These are phyloP conservation scores for Aspergillus glaucus DNA, from an alignment of 2,329 filamentous ascomycete species.

Conservation along the genomic window DNA sequence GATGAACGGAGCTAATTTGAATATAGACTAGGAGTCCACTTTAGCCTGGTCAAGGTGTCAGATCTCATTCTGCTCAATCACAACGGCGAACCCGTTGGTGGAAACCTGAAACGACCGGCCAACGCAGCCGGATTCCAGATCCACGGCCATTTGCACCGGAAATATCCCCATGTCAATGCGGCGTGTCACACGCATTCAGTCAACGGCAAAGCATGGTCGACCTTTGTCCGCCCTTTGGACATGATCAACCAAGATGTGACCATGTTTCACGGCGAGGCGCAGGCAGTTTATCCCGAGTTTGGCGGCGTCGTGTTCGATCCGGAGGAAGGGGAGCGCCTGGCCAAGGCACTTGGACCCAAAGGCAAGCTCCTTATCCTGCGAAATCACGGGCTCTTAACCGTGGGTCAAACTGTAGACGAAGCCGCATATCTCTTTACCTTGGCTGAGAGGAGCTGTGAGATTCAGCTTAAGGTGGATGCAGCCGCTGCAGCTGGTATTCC, in stretches of 20 bases:
- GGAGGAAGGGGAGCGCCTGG: conserved; percentile 61
- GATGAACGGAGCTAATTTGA: not conserved
- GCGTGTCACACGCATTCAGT: conserved; percentile 43
- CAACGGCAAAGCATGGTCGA: conserved; percentile 42
- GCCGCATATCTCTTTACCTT: conserved; percentile 64
- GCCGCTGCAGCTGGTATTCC: conserved; percentile 49
- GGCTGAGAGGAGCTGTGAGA: conserved; percentile 62
- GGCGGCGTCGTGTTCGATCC: conserved; percentile 45
- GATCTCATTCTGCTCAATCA: conserved; percentile 43
- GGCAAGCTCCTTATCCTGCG: conserved; percentile 60
- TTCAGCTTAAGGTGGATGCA: conserved; percentile 63
- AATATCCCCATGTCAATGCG: conserved; percentile 51
- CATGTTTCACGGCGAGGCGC: conserved; percentile 51
- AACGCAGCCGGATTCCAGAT: conserved; percentile 46
- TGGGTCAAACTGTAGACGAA: conserved; percentile 67
- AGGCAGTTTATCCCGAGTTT: conserved; percentile 12
- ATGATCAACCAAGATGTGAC: conserved; percentile 47
- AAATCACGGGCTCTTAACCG: conserved; percentile 67
- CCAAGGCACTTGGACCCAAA: conserved; percentile 51
- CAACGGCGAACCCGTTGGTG: conserved; percentile 38
- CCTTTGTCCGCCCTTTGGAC: conserved; percentile 38
- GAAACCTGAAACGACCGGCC: conserved; percentile 31
- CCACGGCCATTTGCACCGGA: conserved; percentile 39
- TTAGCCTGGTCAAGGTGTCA: conserved; percentile 37
- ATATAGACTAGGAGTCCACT: conserved; percentile 34